These are phyloP conservation scores for Spathaspora boniae DNA, from an alignment of 805 yeast genomes.

Conservation along the genomic window DNA sequence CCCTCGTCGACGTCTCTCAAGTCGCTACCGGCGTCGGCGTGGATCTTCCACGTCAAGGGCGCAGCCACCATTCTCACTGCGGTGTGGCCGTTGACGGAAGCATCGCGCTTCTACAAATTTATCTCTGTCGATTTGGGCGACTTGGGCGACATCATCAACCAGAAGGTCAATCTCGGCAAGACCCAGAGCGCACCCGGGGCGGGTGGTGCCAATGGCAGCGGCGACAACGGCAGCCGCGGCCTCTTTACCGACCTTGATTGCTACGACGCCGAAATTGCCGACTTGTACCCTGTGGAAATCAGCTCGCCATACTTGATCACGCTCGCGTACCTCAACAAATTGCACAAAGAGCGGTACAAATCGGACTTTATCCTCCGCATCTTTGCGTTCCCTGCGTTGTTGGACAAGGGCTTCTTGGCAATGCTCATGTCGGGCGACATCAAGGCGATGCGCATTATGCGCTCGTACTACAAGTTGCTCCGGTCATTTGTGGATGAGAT, in stretches of 20 bases:
- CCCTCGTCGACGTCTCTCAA: conserved; percentile 50
- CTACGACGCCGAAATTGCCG: conserved; percentile 81
- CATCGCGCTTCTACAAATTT: conserved; percentile 41
- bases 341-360: conserved; percentile 76
- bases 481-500: conserved; percentile 80
- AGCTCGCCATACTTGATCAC: conserved; percentile 87
- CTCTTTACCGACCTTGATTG: conserved; percentile 63
- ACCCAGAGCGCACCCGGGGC: conserved; percentile 6
- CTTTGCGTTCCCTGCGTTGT: conserved; percentile 88
- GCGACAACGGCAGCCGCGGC: conserved; percentile 24
- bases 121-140: conserved; percentile 85
- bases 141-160: conserved; percentile 66
- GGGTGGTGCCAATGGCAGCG: conserved; percentile 15
- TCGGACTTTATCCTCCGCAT: conserved; percentile 83
- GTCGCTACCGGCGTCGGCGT: conserved; percentile 86
- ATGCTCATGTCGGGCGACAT: conserved; percentile 80
- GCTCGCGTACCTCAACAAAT: conserved; percentile 77
- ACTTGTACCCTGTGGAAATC: conserved; percentile 79
- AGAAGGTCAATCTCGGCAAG: conserved; percentile 27
- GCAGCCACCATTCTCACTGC: conserved; percentile 95
- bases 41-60: conserved; percentile 96
- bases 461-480: conserved; percentile 78
- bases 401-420: conserved; percentile 77
- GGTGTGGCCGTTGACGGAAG: conserved; percentile 78
- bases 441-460: conserved; percentile 86